Evolutionary conservation across 2,329 filamentous ascomycete genomes (phyloP).

Genomic region (Dactylellina haptotyla): DNA sequence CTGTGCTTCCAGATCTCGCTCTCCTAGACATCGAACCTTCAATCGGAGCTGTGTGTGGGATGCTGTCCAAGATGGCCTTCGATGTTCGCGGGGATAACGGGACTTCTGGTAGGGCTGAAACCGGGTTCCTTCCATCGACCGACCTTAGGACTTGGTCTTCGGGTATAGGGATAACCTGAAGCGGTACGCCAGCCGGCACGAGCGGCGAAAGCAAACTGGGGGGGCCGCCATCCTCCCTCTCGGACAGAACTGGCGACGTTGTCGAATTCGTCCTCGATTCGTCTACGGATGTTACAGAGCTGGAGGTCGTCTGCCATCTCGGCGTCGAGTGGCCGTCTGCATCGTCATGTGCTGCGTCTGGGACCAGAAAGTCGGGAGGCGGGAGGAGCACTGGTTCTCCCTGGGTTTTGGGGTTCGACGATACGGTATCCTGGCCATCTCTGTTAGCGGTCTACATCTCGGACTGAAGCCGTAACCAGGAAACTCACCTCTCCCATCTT

Average conservation of each 20-base stretch:
- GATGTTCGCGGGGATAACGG: conserved; percentile 14
- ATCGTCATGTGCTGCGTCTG: conserved; percentile 17
- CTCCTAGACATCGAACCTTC: conserved; percentile 19
- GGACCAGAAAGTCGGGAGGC: conserved; percentile 49
- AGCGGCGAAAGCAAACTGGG: conserved; percentile 23
- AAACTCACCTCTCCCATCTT: conserved; percentile 39
- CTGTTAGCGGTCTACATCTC: not conserved
- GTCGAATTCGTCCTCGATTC: conserved; percentile 29
- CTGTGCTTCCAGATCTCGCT: conserved; percentile 39
- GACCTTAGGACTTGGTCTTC: conserved; percentile 29
- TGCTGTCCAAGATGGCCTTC: not conserved
- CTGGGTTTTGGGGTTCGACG: conserved; percentile 23
- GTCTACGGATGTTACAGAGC: conserved; percentile 27
- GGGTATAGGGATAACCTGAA: conserved; percentile 43
- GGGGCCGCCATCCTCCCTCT: conserved; percentile 14
- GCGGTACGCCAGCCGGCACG: conserved; percentile 32
- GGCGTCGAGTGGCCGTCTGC: not conserved
- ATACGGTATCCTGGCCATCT: conserved; percentile 18
- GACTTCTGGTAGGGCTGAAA: not conserved
- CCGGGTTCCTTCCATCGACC: conserved; percentile 7
- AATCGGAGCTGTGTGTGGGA: conserved; percentile 16
- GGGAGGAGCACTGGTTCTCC: conserved; percentile 39
- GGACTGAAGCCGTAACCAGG: not conserved
- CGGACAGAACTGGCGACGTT: conserved; percentile 37
- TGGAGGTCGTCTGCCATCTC: conserved; percentile 29